Percentiles rank a stretch among this genome's conserved stretches.
Conservation (phyloP, 2,329 filamentous ascomycete species). For the Fusarium stilboides region DNA sequence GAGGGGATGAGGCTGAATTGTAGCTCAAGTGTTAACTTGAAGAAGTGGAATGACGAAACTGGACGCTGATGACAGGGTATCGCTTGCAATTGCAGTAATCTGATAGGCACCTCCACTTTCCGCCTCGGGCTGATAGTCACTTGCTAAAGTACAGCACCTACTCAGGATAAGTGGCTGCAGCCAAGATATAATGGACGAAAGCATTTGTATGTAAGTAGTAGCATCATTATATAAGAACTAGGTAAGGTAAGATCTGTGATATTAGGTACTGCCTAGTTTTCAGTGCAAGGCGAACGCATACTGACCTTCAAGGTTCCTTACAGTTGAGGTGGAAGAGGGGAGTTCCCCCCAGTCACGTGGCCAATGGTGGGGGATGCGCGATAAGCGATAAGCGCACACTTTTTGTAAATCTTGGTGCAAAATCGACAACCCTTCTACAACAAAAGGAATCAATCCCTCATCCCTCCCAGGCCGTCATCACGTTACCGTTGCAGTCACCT, state of each 20-base stretch:
- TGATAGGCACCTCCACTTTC: conserved; percentile 40
- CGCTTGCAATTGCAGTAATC: conserved; percentile 19
- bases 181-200: no score
- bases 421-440: conserved; percentile 33
- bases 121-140: conserved; percentile 5
- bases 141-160: background rate
- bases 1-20: background rate
- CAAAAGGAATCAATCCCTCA: conserved; percentile 44
- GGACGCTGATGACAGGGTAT: conserved; percentile 18
- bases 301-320: background rate
- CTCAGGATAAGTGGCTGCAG: no score
- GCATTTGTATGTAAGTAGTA: no score
- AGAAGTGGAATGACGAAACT: conserved; percentile 36
- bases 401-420: conserved; percentile 36
- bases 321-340: background rate
- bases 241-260: no score
- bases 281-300: background rate
- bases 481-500: conserved; percentile 79
- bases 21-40: conserved; percentile 3
- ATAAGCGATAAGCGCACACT: conserved; percentile 45
- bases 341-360: conserved; percentile 15
- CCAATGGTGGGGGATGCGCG: background rate
- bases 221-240: no score
- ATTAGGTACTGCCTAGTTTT: no score
- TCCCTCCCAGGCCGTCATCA: conserved; percentile 73